Percentiles rank a stretch among this genome's conserved stretches.
Conservation (phyloP, 257 asterid genomes). For the Jaltomata sinuosa region DNA sequence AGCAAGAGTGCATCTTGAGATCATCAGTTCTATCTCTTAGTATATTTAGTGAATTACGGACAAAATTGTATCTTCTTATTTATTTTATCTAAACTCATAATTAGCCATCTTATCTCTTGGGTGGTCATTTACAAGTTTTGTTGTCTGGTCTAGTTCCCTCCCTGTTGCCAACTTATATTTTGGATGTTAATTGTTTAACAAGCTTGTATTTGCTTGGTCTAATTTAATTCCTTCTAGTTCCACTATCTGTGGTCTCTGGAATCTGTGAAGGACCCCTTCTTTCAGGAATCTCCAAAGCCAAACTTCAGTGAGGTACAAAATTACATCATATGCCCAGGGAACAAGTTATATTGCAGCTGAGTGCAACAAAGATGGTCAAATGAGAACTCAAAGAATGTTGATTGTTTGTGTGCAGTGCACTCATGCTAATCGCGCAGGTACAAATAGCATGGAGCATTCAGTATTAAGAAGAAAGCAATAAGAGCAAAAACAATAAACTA, state of each 20-base stretch:
- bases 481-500: neutral
- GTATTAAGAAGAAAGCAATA: neutral
- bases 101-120: neutral
- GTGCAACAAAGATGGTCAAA: neutral
- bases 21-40: neutral
- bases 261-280: constrained; percentile 61
- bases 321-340: neutral
- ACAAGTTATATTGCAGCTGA: neutral
- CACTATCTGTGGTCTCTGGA: constrained; percentile 51
- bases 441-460: neutral
- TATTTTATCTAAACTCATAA: neutral
- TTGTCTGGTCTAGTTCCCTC: neutral
- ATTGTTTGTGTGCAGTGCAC: neutral
- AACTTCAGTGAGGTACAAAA: constrained; percentile 51
- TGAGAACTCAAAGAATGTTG: neutral
- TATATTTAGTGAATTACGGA: neutral
- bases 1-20: neutral
- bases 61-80: neutral
- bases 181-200: neutral
- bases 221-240: constrained; percentile 26
- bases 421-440: neutral
- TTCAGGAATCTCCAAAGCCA: constrained; percentile 63
- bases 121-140: neutral
- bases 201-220: neutral
- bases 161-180: neutral